Evolutionary conservation across 1,284 basidiomycete species (phyloP).

Genomic region (Tylopilus orsonianus): DNA sequence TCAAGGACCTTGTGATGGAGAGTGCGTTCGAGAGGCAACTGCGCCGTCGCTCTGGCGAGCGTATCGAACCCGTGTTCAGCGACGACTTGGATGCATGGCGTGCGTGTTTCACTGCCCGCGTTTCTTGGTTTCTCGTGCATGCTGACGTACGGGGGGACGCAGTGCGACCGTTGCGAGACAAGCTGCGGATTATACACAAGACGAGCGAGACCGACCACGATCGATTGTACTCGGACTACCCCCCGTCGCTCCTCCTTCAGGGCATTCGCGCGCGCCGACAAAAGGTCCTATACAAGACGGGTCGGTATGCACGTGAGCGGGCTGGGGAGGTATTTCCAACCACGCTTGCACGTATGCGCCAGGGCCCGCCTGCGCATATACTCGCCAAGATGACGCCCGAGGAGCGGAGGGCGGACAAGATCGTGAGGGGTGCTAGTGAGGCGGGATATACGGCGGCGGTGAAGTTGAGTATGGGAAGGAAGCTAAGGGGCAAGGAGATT

Average conservation of each 20-base stretch:
- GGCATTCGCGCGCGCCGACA: constrained; percentile 56
- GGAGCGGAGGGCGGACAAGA: constrained; percentile 45
- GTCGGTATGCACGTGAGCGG: constrained; percentile 55
- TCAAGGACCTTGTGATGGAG: constrained; percentile 54
- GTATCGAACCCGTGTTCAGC: constrained; percentile 20
- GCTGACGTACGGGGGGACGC: constrained; percentile 12
- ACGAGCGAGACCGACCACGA: constrained; percentile 39
- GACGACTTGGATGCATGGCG: constrained; percentile 26
- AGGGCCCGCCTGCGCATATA: constrained; percentile 63
- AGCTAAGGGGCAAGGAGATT: constrained; percentile 42
- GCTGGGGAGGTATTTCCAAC: constrained; percentile 54
- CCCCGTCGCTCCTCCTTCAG: constrained; percentile 46
- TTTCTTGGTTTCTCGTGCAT: not conserved
- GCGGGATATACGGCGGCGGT: constrained; percentile 58
- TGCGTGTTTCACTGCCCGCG: constrained; percentile 15
- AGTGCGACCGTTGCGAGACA: constrained; percentile 27
- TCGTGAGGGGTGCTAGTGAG: constrained; percentile 53
- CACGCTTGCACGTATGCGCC: constrained; percentile 46
- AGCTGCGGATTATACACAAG: constrained; percentile 28
- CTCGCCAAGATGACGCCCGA: constrained; percentile 50
- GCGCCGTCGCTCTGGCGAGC: constrained; percentile 16
- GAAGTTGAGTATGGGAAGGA: constrained; percentile 45
- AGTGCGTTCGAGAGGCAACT: constrained; percentile 51
- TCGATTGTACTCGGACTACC: constrained; percentile 44
- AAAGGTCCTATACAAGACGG: constrained; percentile 61